Conservation (phyloP, 2,329 filamentous ascomycete genomes). For the Calonectria pteridis region DNA sequence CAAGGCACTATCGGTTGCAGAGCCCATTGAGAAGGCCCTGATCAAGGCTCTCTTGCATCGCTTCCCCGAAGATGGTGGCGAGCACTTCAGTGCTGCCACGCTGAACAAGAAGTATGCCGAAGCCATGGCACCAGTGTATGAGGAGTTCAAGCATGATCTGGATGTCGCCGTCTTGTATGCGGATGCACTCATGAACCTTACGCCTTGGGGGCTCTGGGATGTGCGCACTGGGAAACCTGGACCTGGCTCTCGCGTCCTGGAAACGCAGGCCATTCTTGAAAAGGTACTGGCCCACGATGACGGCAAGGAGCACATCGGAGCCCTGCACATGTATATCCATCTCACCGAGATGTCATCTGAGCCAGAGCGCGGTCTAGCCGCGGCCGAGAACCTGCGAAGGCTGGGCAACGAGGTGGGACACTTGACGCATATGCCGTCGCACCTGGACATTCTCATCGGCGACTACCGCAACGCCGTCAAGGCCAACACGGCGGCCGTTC, state of each 20-base stretch:
- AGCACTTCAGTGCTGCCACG: conserved; percentile 53
- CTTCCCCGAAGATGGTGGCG: conserved; percentile 65
- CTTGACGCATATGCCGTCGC: conserved; percentile 79
- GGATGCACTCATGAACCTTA: conserved; percentile 58
- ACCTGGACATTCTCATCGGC: conserved; percentile 78
- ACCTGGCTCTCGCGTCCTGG: conserved; percentile 48
- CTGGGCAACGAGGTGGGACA: conserved; percentile 77
- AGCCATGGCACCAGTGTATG: conserved; percentile 50
- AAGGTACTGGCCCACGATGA: conserved; percentile 60
- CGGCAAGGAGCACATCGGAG: conserved; percentile 71
- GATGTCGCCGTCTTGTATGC: conserved; percentile 48
- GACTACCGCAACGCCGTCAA: conserved; percentile 74
- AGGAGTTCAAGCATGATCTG: conserved; percentile 51
- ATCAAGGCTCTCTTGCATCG: conserved; percentile 72
- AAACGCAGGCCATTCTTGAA: conserved; percentile 52
- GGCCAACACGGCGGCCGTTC: conserved; percentile 71
- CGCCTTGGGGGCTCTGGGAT: conserved; percentile 57
- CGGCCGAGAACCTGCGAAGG: conserved; percentile 72
- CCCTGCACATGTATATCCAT: conserved; percentile 83
- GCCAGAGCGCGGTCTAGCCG: conserved; percentile 70
- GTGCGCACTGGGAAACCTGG: conserved; percentile 49
- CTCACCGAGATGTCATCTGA: conserved; percentile 79
- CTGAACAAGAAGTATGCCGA: conserved; percentile 48
- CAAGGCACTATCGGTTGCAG: conserved; percentile 27
- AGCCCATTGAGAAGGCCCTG: conserved; percentile 68